Conservation (phyloP, 495 filamentous ascomycete genomes). For the Thermothielavioides terrestris region DNA sequence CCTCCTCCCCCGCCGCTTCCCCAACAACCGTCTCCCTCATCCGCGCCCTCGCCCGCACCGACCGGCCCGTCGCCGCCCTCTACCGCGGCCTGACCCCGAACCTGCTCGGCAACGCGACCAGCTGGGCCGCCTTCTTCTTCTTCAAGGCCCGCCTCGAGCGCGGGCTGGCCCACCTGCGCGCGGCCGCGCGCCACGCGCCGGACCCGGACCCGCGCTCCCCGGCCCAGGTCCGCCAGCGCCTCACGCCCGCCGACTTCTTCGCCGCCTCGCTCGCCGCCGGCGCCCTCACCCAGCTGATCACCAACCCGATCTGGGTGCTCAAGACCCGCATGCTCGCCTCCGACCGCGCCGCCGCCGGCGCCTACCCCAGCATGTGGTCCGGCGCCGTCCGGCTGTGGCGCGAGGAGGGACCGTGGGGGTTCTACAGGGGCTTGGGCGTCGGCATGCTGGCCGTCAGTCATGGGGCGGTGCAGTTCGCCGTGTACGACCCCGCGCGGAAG, state of each 20-base stretch:
- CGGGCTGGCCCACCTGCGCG: conserved; percentile 20
- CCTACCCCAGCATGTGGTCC: conserved; percentile 67
- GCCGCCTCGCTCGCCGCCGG: conserved; percentile 70
- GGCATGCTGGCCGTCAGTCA: conserved; percentile 87
- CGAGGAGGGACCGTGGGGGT: conserved; percentile 64
- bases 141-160: conserved; percentile 45
- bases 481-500: conserved; percentile 79
- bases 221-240: conserved; percentile 13
- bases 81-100: conserved; percentile 90
- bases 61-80: conserved; percentile 50
- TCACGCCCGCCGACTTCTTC: conserved; percentile 75
- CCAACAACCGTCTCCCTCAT: conserved; percentile 41
- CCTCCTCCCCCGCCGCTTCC: conserved; percentile 22
- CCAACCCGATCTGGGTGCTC: conserved; percentile 97
- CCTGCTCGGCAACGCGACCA: conserved; percentile 77
- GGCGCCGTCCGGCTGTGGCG: conserved; percentile 56
- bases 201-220: neutral
- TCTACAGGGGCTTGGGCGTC: conserved; percentile 76
- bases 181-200: neutral
- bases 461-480: conserved; percentile 91
- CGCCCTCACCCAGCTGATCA: conserved; percentile 64
- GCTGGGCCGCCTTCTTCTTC: conserved; percentile 89
- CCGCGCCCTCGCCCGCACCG: conserved; percentile 32
- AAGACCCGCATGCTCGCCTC: conserved; percentile 96
- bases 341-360: conserved; percentile 59